phyloP scores from a whole-genome alignment of 306 rosid species.

The Cicer chorassanicum region DNA sequence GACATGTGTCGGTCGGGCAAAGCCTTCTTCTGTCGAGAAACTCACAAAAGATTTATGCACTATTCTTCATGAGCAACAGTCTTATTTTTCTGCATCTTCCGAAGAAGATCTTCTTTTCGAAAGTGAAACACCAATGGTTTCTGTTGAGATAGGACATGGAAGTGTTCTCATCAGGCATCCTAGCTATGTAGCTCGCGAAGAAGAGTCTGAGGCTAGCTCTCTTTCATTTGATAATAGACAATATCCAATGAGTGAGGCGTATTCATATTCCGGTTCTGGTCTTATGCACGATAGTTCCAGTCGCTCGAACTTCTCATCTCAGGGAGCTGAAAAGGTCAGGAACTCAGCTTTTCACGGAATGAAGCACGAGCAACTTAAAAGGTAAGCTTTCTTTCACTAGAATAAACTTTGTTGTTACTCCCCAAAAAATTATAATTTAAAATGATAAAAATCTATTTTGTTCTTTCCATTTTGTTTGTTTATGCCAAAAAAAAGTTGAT shows the following conservation, averaged over 20 bases:
- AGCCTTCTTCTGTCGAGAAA: constrained; percentile 90
- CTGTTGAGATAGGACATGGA: constrained; percentile 99
- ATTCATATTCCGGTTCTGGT: constrained; percentile 61
- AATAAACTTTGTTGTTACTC: constrained; percentile 15
- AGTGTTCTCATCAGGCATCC: constrained; percentile 96
- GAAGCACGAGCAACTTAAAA: constrained; percentile 65
- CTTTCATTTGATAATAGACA: constrained; percentile 82
- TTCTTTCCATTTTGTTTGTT: constrained; percentile 22
- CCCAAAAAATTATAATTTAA: neutral
- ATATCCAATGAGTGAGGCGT: constrained; percentile 61
- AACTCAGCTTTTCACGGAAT: constrained; percentile 56
- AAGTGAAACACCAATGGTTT: constrained; percentile 91
- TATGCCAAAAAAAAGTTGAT: constrained; percentile 18
- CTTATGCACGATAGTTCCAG: constrained; percentile 50
- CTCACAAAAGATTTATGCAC: constrained; percentile 90
- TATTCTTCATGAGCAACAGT: constrained; percentile 90
- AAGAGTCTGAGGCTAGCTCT: constrained; percentile 98
- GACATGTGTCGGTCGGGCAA: constrained; percentile 83
- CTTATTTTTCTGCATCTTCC: constrained; percentile 85
- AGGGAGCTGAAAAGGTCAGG: constrained; percentile 59
- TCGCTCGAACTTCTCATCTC: constrained; percentile 48
- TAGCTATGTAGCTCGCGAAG: constrained; percentile 78
- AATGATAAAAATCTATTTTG: constrained; percentile 2
- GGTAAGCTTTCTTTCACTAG: constrained; percentile 56
- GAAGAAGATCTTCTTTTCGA: constrained; percentile 92